Base-by-base conservation (phyloP, 108 stramenopile species). In the Parmales sp. region DNA sequence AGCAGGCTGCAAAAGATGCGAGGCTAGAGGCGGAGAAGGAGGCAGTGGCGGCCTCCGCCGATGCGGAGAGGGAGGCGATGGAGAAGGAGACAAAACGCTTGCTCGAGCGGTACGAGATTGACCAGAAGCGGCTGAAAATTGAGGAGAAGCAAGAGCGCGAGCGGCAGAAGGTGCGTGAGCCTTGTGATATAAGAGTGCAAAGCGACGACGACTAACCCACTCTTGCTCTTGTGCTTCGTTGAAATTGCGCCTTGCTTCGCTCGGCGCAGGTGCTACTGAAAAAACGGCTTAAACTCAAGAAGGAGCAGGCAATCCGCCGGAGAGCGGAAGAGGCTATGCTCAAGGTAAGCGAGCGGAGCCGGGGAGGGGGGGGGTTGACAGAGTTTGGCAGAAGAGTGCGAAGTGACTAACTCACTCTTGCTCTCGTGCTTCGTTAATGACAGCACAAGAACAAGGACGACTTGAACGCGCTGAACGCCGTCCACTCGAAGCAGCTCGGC, bases 1-100 rank as follows among this genome's bases (percentile, higher is more conserved):
- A 34, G 2, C 54, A 60, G 54, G 54, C 54, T 3, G 54, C 54
- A 28, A 60, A 60, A 34, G 54, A 60, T 34, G 54, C 54, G 28
- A 3, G 54, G 26, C 13, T 60, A 1, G n/a, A 28, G 26, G 54
- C 54, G 28, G 54, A 60, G 26, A 60, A 60, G 26, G 54, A 60
- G 28, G 54, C 54, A 4, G 31, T 13, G 31, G 54, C 29, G 16
- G n/a, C 13, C 1, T 13, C 13, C 31, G n/a, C 29, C 31, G 54
- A 60, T 28, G 54, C 29, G 54, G 54, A 60, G 28, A 34, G 31
- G 2, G 36, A 20, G 54, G n/a, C 13, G 20, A 34, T 34, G 26
- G 54, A 60, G 54, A 20, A 26, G 28, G 54, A 60, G 54, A 60
- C 54, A 3, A 60, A 60, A 20, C 3, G 54, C 7, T 4, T 60